A percentile compares a stretch with the other conserved stretches of the same genome.
Evolutionary conservation across 2,329 filamentous ascomycete species (phyloP).

Genomic region (Seiridium cupressi): DNA sequence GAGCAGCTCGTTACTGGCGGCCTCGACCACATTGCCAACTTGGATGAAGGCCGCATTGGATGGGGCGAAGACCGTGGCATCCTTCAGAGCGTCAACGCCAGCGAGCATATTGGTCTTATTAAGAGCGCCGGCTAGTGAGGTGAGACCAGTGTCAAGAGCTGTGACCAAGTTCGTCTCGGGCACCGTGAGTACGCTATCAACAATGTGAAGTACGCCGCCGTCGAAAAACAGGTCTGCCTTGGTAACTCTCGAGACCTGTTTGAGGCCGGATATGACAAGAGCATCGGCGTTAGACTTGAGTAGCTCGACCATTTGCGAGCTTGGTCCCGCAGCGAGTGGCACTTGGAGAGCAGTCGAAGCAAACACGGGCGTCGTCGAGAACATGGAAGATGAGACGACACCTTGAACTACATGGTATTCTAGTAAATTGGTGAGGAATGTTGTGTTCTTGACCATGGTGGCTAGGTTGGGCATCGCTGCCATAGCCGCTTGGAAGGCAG

Average conservation of each 20-base stretch:
- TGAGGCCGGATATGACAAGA: conserved; percentile 10
- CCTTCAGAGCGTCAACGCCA: conserved; percentile 17
- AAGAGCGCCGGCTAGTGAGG: conserved; percentile 32
- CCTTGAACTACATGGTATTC: conserved; percentile 24
- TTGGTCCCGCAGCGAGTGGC: conserved; percentile 22
- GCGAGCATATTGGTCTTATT: conserved; percentile 20
- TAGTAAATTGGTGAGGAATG: not conserved
- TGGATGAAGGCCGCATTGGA: conserved; percentile 27
- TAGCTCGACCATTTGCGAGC: conserved; percentile 25
- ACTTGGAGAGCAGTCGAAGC: conserved; percentile 30
- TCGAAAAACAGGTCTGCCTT: conserved; percentile 26
- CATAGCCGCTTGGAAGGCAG: conserved; percentile 32
- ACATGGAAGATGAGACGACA: conserved; percentile 13
- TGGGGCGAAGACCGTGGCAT: conserved; percentile 28
- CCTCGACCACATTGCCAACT: conserved; percentile 29
- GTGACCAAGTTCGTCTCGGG: conserved; percentile 30
- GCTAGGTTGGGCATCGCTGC: conserved; percentile 24
- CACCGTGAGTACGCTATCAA: conserved; percentile 36
- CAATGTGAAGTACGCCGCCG: conserved; percentile 35
- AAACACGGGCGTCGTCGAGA: conserved; percentile 27
- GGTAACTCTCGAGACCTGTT: conserved; percentile 26
- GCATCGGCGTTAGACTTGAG: not conserved
- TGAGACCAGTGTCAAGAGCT: conserved; percentile 29
- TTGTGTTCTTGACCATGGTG: conserved; percentile 18
- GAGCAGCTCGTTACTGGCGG: conserved; percentile 24